phyloP scores from a whole-genome alignment of 352 stramenopile species.

The Pilasporangium apinafurcum region DNA sequence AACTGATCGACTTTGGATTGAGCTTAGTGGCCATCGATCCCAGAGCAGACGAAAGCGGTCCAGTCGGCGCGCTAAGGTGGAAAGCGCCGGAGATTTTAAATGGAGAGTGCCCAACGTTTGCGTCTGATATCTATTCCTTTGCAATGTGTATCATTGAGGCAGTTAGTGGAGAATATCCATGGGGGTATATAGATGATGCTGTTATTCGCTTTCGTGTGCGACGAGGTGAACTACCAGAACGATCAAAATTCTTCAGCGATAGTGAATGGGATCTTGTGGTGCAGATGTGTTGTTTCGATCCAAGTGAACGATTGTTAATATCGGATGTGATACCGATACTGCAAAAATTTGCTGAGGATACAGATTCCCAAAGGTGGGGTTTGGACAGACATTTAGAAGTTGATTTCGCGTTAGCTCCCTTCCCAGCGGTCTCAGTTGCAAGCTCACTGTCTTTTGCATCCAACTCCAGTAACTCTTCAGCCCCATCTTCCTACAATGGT shows the following conservation, averaged over 20 bases:
- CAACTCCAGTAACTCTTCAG: no score
- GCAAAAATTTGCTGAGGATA: no score
- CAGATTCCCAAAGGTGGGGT: no score
- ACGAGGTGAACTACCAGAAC: conserved; percentile 12
- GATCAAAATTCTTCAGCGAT: conserved; percentile 16
- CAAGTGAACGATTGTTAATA: conserved; percentile 1
- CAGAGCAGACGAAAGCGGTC: not conserved
- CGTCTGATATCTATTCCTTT: conserved; percentile 33
- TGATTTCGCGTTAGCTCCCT: no score
- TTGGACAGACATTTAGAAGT: no score
- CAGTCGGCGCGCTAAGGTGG: conserved; percentile 7
- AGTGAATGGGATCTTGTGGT: conserved; percentile 22
- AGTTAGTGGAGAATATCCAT: conserved; percentile 16
- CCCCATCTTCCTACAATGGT: no score
- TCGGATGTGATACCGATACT: no score
- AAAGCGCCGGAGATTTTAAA: conserved; percentile 19
- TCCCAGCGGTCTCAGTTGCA: no score
- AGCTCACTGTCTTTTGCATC: no score
- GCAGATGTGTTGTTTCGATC: conserved; percentile 20
- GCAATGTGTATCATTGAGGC: conserved; percentile 30
- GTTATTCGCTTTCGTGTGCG: conserved; percentile 9
- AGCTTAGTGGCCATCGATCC: not conserved
- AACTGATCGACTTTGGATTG: conserved; percentile 17
- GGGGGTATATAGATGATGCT: conserved; percentile 10
- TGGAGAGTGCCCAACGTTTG: conserved; percentile 4